Base-by-base conservation (phyloP, 345 rosid species). In the Sisymbrium irio region DNA sequence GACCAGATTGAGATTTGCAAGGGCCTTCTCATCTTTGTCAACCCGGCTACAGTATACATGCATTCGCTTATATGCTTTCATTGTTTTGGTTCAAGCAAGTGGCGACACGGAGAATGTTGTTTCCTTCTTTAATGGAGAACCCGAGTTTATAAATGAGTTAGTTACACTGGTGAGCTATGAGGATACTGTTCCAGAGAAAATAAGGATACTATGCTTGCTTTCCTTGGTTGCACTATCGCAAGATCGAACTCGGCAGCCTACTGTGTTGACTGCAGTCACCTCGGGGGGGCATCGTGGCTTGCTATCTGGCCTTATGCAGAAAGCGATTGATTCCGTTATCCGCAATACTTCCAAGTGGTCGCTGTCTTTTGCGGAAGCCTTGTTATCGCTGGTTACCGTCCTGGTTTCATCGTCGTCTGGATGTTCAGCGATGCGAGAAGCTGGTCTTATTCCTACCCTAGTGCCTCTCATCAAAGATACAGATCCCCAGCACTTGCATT, bases 341-440 rank as follows among this genome's bases (percentile, higher is more conserved):
- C 75, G 79, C 77, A 86, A 83, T 64, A 72, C 89, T 65, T 85
- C 93, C 9, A 89, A 85, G 67, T 87, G 85, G 89, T 85, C 97
- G 80, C 88, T 91, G 55, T 88, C 78, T 59, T 89, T 89, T 83
- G 92, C 96, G 13, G 97, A 94, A 83, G 96, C 97, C 58, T 79
- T 94, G 39, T 77, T 94, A 63, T 91, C 97, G 67, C 95, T 94
- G 77, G 90, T 91, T 54, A 89, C 97, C 54, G 91, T 89, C 57
- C 74, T 94, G 86, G 98, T 87, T 65, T 88, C 98, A 58, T 88
- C 97, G 46, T 87, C 97, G 27, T 88, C 96, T 6, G 89, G 97
- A 62, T 91, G 98, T 72, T 87, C 97, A 8, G 97, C 97, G 47
- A 85, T 94, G 96, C 89, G 93, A 40, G 97, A 94, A 76, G 96